Percentiles rank a stretch among this genome's conserved stretches.
Conservation (phyloP, 1,139 yeast species). For the Geotrichum candidum region DNA sequence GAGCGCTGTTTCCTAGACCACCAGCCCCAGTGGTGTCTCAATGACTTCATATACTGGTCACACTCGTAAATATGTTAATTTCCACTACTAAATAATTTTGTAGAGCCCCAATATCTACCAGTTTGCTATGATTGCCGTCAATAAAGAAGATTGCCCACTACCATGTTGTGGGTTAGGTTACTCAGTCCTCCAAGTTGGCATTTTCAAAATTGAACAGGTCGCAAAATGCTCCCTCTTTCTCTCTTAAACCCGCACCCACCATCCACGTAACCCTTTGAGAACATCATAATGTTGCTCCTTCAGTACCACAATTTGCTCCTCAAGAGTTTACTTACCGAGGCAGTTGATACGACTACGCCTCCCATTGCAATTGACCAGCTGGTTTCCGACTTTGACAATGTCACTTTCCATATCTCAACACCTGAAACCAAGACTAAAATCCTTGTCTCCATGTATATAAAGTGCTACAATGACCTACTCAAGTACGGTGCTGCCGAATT, state of each 20-base stretch:
- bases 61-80: not conserved
- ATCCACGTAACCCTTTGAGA: not conserved
- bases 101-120: not conserved
- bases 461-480: conserved; percentile 68
- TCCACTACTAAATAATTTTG: not conserved
- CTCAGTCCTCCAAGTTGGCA: not conserved
- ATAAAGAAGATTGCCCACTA: not conserved
- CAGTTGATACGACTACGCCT: conserved; percentile 35
- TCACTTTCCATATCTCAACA: conserved; percentile 86
- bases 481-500: conserved; percentile 52
- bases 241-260: not conserved
- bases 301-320: conserved; percentile 42
- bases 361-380: conserved; percentile 78
- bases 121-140: not conserved
- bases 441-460: conserved; percentile 63
- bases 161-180: not conserved
- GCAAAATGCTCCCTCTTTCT: not conserved
- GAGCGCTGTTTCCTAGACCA: not conserved
- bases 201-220: not conserved
- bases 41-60: not conserved
- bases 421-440: conserved; percentile 62
- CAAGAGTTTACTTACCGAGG: conserved; percentile 39
- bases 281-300: conserved; percentile 34
- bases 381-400: conserved; percentile 91
- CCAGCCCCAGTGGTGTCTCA: not conserved